Base-by-base conservation (phyloP, 495 filamentous ascomycete species). In the Annulohypoxylon maeteangense region DNA sequence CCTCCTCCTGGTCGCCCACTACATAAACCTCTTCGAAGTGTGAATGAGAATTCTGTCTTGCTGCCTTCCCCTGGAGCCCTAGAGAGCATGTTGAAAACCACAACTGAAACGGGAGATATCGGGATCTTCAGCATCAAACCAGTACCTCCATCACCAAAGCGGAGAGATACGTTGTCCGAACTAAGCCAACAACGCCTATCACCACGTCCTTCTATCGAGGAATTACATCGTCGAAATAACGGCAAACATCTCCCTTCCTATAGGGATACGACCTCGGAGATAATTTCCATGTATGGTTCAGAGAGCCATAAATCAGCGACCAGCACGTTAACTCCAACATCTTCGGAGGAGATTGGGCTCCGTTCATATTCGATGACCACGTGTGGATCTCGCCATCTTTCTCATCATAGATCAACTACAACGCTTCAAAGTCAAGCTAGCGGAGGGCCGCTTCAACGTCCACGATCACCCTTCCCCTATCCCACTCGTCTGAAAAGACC, bases 31-130 rank as follows among this genome's bases (percentile, higher is more conserved):
- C 78, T 82, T 11, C 76, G 78, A 38, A 78, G 72, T 45, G 71
- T 79, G 8, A 79, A 80, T 22, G 78, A 80, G 51, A 80, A 79
- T 42, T 56, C 70, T 0, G 76, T 78, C 18, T 70, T 82, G 48
- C 66, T 84, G 10, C 71, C 75, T 32, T 84, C 82, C 0, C 83
- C 80, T n/a, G 82, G 80, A 0, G 81, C 83, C 6, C 61, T 84
- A 22, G 81, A 86, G 67, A 86, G 87, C 75, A 91, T 92, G 90
- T 84, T 92, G 44, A 91, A 85, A 75, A 91, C 86, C 7, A 89
- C 85, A 0, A 92, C 90, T 0, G 90, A 92, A 77, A 86, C 87
- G 0, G 90, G 90, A 14, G 88, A 91, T 59, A 87, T 92, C 53
- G 89, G 87, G 7, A 78, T 86, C 50, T 88, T 91, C 63, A 85